Evolutionary conservation across 2,329 filamentous ascomycete genomes (phyloP).

Genomic region (Pseudogymnoascus sp.): DNA sequence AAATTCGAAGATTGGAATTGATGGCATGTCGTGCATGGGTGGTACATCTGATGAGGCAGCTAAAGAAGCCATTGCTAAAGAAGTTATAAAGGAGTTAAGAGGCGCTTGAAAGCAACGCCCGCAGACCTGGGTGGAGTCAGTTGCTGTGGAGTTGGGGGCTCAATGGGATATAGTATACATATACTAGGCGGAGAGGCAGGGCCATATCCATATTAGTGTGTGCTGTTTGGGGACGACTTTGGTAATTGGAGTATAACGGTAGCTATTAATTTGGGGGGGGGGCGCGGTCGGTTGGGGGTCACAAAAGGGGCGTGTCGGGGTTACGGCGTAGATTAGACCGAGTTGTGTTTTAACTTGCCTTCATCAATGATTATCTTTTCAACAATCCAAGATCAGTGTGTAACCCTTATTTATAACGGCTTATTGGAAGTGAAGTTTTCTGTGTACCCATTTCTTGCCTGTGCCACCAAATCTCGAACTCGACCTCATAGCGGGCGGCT

Average conservation of each 20-base stretch:
- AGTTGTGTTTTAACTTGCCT: background rate
- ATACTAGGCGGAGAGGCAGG: background rate
- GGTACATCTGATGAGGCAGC: background rate
- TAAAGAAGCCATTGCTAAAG: constrained; percentile 3
- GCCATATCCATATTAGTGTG: background rate
- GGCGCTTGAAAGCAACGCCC: background rate
- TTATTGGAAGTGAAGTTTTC: background rate
- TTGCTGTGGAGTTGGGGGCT: background rate
- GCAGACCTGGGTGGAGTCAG: background rate
- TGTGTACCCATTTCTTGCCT: background rate
- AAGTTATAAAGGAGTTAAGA: background rate
- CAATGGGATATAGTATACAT: background rate
- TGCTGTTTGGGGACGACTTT: background rate
- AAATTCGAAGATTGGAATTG: constrained; percentile 3
- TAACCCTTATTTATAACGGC: background rate
- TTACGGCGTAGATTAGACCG: constrained; percentile 3
- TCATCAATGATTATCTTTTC: background rate
- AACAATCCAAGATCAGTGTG: background rate
- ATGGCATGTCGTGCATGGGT: background rate
- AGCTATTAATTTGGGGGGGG: background rate
- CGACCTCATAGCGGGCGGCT: background rate
- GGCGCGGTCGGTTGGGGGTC: no score
- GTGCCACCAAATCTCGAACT: background rate
- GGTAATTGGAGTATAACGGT: background rate
- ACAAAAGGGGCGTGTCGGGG: constrained; percentile 5